Evolutionary conservation across 257 asterid genomes (phyloP).

Genomic region (Vinca minor): DNA sequence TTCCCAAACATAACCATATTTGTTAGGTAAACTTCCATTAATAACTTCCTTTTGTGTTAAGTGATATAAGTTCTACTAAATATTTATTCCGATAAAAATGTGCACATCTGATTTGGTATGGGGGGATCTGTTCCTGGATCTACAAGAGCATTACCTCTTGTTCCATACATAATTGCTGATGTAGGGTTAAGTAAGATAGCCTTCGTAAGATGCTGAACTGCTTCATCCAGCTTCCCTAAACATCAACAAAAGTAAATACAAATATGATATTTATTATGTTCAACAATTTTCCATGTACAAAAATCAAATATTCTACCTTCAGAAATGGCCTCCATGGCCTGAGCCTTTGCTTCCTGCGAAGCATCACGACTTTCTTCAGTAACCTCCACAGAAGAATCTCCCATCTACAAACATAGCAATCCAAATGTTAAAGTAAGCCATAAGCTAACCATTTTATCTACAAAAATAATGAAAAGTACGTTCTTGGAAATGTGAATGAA

Average conservation of each 20-base stretch:
- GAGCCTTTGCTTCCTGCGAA: conserved; percentile 79
- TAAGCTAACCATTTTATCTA: background rate
- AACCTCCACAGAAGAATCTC: conserved; percentile 78
- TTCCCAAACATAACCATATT: background rate
- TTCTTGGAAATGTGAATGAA: background rate
- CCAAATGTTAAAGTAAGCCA: background rate
- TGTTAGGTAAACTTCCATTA: background rate
- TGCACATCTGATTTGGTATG: background rate
- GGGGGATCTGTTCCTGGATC: background rate
- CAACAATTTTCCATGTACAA: too few species aligned
- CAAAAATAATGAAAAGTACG: background rate
- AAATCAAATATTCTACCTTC: conserved; percentile 65
- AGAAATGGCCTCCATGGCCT: conserved; percentile 90
- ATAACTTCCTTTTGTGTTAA: background rate
- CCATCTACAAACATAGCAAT: conserved; percentile 49
- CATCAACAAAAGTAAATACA: conserved; percentile 1
- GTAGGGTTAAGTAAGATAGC: conserved; percentile 77
- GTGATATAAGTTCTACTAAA: background rate
- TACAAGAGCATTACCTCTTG: conserved; percentile 48
- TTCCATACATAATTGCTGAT: conserved; percentile 93
- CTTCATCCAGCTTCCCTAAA: conserved; percentile 82
- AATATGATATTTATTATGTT: too few species aligned
- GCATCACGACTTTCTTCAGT: conserved; percentile 89
- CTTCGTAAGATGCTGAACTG: conserved; percentile 68
- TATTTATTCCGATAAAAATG: too few species aligned